Conservation (phyloP, 2,329 filamentous ascomycete species). For the Epicoccum nigrum region DNA sequence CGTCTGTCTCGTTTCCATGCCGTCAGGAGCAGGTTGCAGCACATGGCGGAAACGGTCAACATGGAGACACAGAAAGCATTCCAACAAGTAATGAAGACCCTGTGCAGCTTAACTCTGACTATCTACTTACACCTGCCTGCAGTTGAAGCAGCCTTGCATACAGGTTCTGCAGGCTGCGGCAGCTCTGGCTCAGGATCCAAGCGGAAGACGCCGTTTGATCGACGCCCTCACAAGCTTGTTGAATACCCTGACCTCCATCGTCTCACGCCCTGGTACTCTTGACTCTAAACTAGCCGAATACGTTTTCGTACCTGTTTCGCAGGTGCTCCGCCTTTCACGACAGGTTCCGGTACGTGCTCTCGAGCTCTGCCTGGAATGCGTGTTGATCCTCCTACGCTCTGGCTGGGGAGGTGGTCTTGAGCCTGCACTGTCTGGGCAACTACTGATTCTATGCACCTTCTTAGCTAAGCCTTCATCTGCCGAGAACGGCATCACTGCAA, state of each 20-base stretch:
- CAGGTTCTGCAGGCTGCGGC: slow-evolving; percentile 62
- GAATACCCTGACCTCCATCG: slow-evolving; percentile 45
- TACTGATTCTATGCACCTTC: slow-evolving; percentile 83
- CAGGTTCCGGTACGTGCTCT: slow-evolving; percentile 72
- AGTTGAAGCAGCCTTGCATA: slow-evolving; percentile 66
- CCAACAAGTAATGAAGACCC: slow-evolving; percentile 35
- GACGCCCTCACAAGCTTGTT: slow-evolving; percentile 56
- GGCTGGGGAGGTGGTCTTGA: slow-evolving; percentile 80
- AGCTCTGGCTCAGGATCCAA: slow-evolving; percentile 55
- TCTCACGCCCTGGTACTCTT: slow-evolving; percentile 53
- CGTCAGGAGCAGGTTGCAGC: background rate
- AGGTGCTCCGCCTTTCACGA: slow-evolving; percentile 79
- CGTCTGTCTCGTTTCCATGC: no score
- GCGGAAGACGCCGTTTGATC: slow-evolving; percentile 55
- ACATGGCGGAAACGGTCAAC: slow-evolving; percentile 1
- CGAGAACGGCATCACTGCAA: slow-evolving; percentile 51
- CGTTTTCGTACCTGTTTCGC: slow-evolving; percentile 89
- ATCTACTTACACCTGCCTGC: slow-evolving; percentile 13
- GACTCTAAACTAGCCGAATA: slow-evolving; percentile 91
- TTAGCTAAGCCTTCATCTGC: slow-evolving; percentile 74
- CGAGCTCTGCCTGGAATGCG: slow-evolving; percentile 77
- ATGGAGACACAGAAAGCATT: slow-evolving; percentile 51
- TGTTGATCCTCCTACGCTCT: slow-evolving; percentile 73
- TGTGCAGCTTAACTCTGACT: background rate
- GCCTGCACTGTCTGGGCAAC: slow-evolving; percentile 76